Evolutionary conservation across 257 asterid species (phyloP).

Genomic region (Primulina tabacum): DNA sequence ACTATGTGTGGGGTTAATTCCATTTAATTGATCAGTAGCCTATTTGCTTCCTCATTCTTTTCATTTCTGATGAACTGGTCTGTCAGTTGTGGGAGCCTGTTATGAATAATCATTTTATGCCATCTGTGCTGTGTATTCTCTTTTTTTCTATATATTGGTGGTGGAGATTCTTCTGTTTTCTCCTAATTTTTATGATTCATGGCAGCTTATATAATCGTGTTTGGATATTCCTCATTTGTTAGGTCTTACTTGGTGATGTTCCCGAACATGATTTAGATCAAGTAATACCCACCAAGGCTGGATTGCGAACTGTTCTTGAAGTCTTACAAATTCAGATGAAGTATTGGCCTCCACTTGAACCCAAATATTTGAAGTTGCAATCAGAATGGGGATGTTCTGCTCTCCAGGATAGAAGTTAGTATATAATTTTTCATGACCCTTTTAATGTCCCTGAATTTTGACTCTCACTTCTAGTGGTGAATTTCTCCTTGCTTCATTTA

Average conservation of each 20-base stretch:
- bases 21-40: constrained; percentile 6
- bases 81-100: not conserved
- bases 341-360: constrained; percentile 69
- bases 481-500: not conserved
- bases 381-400: constrained; percentile 52
- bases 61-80: constrained; percentile 5
- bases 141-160: not conserved
- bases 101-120: not conserved
- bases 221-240: constrained; percentile 29
- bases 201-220: not conserved
- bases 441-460: constrained; percentile 17
- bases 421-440: constrained; percentile 21
- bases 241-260: constrained; percentile 90
- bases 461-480: not conserved
- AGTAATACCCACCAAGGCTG: constrained; percentile 62
- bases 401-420: constrained; percentile 60
- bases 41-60: not conserved
- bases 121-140: constrained; percentile 1
- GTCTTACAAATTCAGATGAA: constrained; percentile 70
- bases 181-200: constrained; percentile 12
- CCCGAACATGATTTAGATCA: constrained; percentile 38
- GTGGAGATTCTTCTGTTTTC: constrained; percentile 11
- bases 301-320: constrained; percentile 64
- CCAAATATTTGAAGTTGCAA: constrained; percentile 44
- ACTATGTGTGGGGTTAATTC: constrained; percentile 9